These are phyloP conservation scores for Podila verticillata DNA, from an alignment of 192 early-diverging fungal genomes.

Conservation along the genomic window DNA sequence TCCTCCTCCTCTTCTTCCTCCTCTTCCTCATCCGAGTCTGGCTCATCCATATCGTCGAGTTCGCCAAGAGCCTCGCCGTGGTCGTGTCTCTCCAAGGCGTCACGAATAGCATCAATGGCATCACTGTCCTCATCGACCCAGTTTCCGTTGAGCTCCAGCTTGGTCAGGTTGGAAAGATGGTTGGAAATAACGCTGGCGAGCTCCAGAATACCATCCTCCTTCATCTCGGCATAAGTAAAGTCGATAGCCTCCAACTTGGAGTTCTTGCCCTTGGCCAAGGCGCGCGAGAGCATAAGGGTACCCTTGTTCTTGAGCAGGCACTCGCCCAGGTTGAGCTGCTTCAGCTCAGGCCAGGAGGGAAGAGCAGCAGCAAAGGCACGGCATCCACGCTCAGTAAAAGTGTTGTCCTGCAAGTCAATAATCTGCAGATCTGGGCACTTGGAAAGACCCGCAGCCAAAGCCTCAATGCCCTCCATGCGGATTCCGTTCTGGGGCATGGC, in stretches of 20 bases:
- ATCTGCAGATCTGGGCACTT: slow-evolving; percentile 73
- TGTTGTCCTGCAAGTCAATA: slow-evolving; percentile 97
- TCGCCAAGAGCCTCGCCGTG: slow-evolving; percentile 87
- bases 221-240: slow-evolving; percentile 93
- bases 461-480: slow-evolving; percentile 91
- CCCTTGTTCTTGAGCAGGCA: slow-evolving; percentile 86
- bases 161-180: slow-evolving; percentile 69
- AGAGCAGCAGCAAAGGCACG: slow-evolving; percentile 81
- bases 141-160: slow-evolving; percentile 93
- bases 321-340: slow-evolving; percentile 88
- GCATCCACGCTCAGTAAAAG: slow-evolving; percentile 87
- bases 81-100: slow-evolving; percentile 73
- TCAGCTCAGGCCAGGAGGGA: slow-evolving; percentile 80
- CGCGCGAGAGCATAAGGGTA: slow-evolving; percentile 68
- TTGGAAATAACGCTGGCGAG: slow-evolving; percentile 72
- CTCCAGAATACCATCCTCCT: slow-evolving; percentile 71
- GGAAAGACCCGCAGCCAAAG: slow-evolving; percentile 73
- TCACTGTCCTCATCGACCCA: slow-evolving; percentile 84
- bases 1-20: slow-evolving; percentile 66
- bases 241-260: slow-evolving; percentile 70
- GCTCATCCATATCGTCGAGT: slow-evolving; percentile 95
- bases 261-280: slow-evolving; percentile 67
- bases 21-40: slow-evolving; percentile 76
- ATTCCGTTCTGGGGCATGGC: slow-evolving; percentile 98
- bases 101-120: slow-evolving; percentile 77